These are phyloP conservation scores for Wickerhamomyces tratensis DNA, from an alignment of 805 yeast species.

Conservation along the genomic window DNA sequence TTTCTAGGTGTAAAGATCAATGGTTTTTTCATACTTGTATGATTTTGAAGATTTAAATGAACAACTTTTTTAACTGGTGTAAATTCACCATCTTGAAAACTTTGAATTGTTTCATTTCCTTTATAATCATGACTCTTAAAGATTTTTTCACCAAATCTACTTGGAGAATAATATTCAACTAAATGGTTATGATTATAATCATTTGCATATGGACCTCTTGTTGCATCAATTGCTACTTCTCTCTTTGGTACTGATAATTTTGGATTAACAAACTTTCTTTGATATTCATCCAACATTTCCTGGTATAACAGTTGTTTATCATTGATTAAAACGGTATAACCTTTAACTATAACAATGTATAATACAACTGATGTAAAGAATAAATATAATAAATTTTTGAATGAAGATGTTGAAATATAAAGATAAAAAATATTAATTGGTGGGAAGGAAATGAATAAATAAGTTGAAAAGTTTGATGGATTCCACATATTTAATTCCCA, in stretches of 20 bases:
- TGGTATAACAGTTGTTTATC: slow-evolving; percentile 53
- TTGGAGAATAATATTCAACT: slow-evolving; percentile 22
- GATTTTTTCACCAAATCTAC: slow-evolving; percentile 22
- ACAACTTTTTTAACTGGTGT: slow-evolving; percentile 16
- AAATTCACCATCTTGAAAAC: slow-evolving; percentile 22
- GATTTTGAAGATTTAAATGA: slow-evolving; percentile 1
- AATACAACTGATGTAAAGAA: slow-evolving; percentile 27
- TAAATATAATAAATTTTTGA: slow-evolving; percentile 26
- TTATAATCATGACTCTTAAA: slow-evolving; percentile 41
- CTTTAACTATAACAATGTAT: slow-evolving; percentile 28
- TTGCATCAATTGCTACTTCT: slow-evolving; percentile 56
- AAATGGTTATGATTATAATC: slow-evolving; percentile 4
- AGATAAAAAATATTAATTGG: slow-evolving; percentile 45
- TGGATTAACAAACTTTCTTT: slow-evolving; percentile 54
- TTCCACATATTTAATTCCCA: slow-evolving; percentile 61
- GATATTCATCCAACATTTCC: slow-evolving; percentile 55
- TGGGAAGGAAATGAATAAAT: slow-evolving; percentile 43
- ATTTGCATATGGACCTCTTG: slow-evolving; percentile 21
- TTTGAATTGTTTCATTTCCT: slow-evolving; percentile 21
- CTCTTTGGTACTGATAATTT: slow-evolving; percentile 37
- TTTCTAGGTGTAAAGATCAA: neutral
- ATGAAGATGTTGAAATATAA: slow-evolving; percentile 25
- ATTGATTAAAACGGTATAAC: slow-evolving; percentile 36
- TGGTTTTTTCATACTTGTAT: neutral
- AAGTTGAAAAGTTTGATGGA: slow-evolving; percentile 49